These are phyloP conservation scores for Ampelomyces quisqualis DNA, from an alignment of 2,329 filamentous ascomycete genomes.

Conservation along the genomic window DNA sequence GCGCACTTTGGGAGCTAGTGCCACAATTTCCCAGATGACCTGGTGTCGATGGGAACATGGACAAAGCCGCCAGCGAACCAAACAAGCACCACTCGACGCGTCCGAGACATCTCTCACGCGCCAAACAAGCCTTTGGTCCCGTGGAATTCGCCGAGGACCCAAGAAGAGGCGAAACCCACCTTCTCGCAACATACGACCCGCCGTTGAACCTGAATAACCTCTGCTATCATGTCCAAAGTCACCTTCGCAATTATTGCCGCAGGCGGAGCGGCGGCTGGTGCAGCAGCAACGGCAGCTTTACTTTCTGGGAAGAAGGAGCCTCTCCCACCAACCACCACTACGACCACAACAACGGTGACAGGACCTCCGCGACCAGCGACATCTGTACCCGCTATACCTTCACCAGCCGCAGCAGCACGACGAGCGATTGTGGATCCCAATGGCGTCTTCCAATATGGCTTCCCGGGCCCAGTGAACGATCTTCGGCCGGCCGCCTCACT, in stretches of 20 bases:
- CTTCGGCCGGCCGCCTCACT: conserved; percentile 74
- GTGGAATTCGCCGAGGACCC: conserved; percentile 5
- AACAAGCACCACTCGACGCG: conserved; percentile 34
- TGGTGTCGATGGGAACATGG: conserved; percentile 15
- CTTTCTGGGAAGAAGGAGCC: conserved; percentile 42
- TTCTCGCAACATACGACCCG: neutral
- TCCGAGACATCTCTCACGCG: conserved; percentile 42
- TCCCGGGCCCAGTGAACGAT: conserved; percentile 87
- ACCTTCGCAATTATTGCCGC: conserved; percentile 53
- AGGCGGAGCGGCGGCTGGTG: conserved; percentile 51
- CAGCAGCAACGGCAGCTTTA: conserved; percentile 51
- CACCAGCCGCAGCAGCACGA: conserved; percentile 23
- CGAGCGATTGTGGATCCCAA: conserved; percentile 50
- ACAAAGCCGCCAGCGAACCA: conserved; percentile 34
- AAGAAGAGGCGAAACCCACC: conserved; percentile 17
- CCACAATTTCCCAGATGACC: conserved; percentile 17
- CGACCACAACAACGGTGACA: conserved; percentile 39
- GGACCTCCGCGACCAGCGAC: conserved; percentile 28
- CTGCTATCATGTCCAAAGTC: conserved; percentile 52
- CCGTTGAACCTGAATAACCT: conserved; percentile 2
- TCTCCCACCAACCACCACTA: conserved; percentile 27
- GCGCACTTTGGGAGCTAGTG: conserved; percentile 16
- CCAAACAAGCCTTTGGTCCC: conserved; percentile 32
- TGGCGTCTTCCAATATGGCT: conserved; percentile 62
- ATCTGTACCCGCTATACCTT: conserved; percentile 29